Evolutionary conservation across 768 basidiomycete species (phyloP), one percentile per base, ranked within the genome.

Genomic region (Hygrophoropsis aurantiaca): DNA sequence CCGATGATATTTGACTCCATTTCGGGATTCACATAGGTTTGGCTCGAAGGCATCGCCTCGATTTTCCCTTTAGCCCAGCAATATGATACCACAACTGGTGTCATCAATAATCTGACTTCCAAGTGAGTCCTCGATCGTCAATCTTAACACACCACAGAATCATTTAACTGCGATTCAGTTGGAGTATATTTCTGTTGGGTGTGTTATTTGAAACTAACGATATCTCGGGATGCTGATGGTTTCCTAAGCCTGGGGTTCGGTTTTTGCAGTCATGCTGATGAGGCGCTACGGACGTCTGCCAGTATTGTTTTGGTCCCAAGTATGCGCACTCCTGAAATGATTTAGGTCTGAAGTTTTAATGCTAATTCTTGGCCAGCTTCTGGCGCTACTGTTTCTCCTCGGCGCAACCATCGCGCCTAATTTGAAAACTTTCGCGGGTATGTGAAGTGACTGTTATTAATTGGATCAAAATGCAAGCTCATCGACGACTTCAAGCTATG

Each of bases 331-430:
- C 40, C 16, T 30, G 19, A 9, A 11, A 35, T 25, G 11, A 7
- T 10, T 21, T 8, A 38, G 11, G n/a, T 33, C 7, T 26, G 8
- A 18, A 18, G 11, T 18, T 10, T 15, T 6, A n/a, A n/a, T 19
- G 15, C n/a, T 46, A n/a, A 4, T 36, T 26, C 16, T 20, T 16
- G 33, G 13, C n/a, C 44, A 74, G 59, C 42, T 79, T 20, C 53
- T 80, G 45, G 62, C 75, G 0, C 48, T 78, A 7, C 74, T 57
- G 4, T 81, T 79, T 61, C 58, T 78, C 13, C 61, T 78, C 15
- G 79, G 79, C 1, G 76, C 75, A 24, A 75, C 79, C 0, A 70
- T 79, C 34, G 75, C 80, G 2, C 78, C 78, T 1, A 66, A 72
- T 49, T 50, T 81, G 24, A 49, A 64, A 11, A 74, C 71, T 0